Evolutionary conservation across 345 rosid genomes (phyloP).

Genomic region (Acer saccharum): DNA sequence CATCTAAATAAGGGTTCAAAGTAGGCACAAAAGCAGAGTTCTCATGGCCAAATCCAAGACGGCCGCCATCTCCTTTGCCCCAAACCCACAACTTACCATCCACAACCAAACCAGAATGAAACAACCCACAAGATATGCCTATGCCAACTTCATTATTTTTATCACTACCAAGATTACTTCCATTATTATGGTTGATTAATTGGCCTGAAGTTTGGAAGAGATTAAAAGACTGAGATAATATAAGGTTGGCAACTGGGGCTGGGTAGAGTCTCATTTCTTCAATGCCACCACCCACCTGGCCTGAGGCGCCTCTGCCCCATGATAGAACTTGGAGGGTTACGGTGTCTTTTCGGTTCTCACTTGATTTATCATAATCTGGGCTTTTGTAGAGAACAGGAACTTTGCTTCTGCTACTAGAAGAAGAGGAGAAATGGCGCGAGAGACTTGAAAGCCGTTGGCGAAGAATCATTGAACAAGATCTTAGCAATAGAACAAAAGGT

Average conservation of each 20-base stretch:
- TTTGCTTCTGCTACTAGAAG: conserved; percentile 32
- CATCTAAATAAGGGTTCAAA: conserved; percentile 61
- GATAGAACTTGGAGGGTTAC: conserved; percentile 67
- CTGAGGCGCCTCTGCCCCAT: conserved; percentile 95
- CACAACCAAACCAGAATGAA: conserved; percentile 70
- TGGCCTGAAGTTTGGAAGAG: conserved; percentile 66
- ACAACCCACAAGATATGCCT: conserved; percentile 84
- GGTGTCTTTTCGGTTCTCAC: conserved; percentile 21
- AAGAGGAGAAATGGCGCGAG: conserved; percentile 22
- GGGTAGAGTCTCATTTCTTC: conserved; percentile 82
- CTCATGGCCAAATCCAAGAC: conserved; percentile 88
- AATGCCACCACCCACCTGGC: conserved; percentile 91
- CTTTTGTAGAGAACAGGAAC: conserved; percentile 49
- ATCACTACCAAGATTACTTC: not conserved
- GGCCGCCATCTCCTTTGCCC: conserved; percentile 98
- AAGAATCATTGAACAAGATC: conserved; percentile 17
- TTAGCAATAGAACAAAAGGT: not conserved
- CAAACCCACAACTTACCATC: conserved; percentile 76
- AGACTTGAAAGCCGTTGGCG: conserved; percentile 23
- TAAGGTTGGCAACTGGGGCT: conserved; percentile 59
- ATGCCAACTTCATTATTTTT: conserved; percentile 28
- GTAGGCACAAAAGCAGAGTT: conserved; percentile 69
- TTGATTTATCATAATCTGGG: conserved; percentile 35
- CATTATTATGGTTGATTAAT: conserved; percentile 9
- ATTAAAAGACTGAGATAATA: conserved; percentile 44